Evolutionary conservation across 2,329 filamentous ascomycete genomes (phyloP).

Genomic region (Microcera coccophila): DNA sequence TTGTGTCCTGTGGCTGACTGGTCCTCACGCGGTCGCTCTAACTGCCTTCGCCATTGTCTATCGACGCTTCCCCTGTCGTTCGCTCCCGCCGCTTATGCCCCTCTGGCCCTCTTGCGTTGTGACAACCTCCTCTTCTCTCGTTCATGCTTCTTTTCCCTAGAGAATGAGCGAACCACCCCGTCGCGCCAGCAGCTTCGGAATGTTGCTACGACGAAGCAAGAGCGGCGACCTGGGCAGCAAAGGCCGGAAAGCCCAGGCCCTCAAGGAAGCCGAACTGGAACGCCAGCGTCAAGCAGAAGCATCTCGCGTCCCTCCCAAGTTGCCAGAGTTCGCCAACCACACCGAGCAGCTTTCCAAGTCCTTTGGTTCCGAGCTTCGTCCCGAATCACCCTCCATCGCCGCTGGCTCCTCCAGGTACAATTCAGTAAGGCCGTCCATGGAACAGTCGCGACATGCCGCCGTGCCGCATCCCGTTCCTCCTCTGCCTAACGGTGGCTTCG

Average conservation of each 20-base stretch:
- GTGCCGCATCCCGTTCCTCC: conserved; percentile 52
- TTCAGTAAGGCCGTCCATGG: conserved; percentile 50
- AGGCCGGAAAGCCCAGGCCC: conserved; percentile 56
- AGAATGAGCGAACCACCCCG: conserved; percentile 33
- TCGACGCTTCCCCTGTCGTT: neutral
- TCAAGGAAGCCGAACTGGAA: conserved; percentile 48
- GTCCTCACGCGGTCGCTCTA: neutral
- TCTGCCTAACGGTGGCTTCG: conserved; percentile 59
- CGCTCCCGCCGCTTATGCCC: conserved; percentile 16
- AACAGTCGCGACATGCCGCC: conserved; percentile 39
- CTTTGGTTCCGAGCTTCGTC: conserved; percentile 52
- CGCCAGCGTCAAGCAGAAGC: conserved; percentile 45
- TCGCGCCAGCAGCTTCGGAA: conserved; percentile 48
- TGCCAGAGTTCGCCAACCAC: conserved; percentile 51
- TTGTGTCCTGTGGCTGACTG: neutral
- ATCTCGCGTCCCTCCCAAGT: conserved; percentile 46
- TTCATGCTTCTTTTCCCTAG: conserved; percentile 19
- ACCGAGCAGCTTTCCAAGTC: conserved; percentile 45
- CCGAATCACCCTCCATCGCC: conserved; percentile 59
- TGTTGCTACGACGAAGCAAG: conserved; percentile 65
- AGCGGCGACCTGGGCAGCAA: conserved; percentile 61
- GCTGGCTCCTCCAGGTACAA: conserved; percentile 44
- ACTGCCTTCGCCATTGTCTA: neutral
- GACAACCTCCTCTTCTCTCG: conserved; percentile 14
- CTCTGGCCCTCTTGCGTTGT: conserved; percentile 15